phyloP scores from a whole-genome alignment of 192 early-diverging fungal species.

The Umbelopsis isabellina region DNA sequence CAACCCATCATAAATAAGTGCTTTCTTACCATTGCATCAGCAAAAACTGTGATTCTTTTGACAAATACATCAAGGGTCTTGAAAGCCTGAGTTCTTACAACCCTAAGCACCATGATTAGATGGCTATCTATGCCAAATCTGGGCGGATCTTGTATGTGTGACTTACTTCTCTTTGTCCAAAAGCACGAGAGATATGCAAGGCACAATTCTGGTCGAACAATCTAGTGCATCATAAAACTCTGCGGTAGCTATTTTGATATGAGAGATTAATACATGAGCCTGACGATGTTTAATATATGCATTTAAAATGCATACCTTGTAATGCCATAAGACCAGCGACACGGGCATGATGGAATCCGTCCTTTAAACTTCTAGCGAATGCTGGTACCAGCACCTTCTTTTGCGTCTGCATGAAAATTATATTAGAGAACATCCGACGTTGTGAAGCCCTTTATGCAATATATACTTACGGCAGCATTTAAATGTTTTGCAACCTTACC shows the following conservation, averaged over 20 bases:
- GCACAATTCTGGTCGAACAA: slow-evolving; percentile 74
- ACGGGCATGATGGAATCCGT: slow-evolving; percentile 87
- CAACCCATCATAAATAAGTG: not conserved
- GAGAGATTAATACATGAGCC: slow-evolving; percentile 9
- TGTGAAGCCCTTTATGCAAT: not conserved
- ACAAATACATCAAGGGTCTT: slow-evolving; percentile 73
- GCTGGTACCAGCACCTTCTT: slow-evolving; percentile 84
- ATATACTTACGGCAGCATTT: slow-evolving; percentile 62
- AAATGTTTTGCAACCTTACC: slow-evolving; percentile 88
- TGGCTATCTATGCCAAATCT: not conserved
- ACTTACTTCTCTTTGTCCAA: slow-evolving; percentile 79
- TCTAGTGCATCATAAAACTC: slow-evolving; percentile 75
- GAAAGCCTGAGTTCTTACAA: slow-evolving; percentile 83
- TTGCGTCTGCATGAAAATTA: slow-evolving; percentile 54
- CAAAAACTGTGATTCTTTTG: slow-evolving; percentile 65
- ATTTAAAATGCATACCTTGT: slow-evolving; percentile 36
- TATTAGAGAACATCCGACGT: not conserved
- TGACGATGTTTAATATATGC: not conserved
- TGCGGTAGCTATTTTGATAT: slow-evolving; percentile 55
- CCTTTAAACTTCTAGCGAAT: slow-evolving; percentile 78
- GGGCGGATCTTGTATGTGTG: not conserved
- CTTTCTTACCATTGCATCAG: slow-evolving; percentile 60
- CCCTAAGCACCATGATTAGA: slow-evolving; percentile 37
- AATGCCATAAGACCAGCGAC: slow-evolving; percentile 84
- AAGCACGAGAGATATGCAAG: slow-evolving; percentile 66